A percentile compares a stretch with the other conserved stretches of the same genome.
Conservation (phyloP, 345 rosid genomes). For the Pelargonium nanum region DNA sequence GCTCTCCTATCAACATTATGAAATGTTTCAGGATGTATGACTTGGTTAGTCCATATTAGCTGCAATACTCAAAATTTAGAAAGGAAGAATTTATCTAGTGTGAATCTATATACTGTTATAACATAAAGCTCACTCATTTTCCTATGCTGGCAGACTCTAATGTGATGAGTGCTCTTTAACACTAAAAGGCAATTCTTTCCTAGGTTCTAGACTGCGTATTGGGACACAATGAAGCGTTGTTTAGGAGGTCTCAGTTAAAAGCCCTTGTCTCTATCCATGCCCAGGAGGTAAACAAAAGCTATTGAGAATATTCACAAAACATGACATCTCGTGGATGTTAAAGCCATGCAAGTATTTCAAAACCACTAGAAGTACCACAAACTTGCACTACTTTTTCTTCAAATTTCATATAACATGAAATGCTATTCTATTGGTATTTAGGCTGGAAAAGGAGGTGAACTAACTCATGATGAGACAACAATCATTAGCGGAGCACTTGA, state of each 20-base stretch:
- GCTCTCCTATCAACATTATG: too few species aligned
- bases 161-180: background rate
- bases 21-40: too few species aligned
- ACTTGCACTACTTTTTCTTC: constrained; percentile 6
- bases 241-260: constrained; percentile 80
- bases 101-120: too few species aligned
- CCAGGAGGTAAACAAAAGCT: constrained; percentile 45
- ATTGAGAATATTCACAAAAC: background rate
- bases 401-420: background rate
- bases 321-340: too few species aligned
- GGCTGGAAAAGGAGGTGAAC: constrained; percentile 95
- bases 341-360: background rate
- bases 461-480: constrained; percentile 86
- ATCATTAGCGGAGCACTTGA: constrained; percentile 86
- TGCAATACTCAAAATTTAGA: too few species aligned
- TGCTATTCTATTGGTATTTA: constrained; percentile 18
- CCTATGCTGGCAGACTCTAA: background rate
- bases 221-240: constrained; percentile 74
- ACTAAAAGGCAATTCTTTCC: background rate
- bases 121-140: background rate
- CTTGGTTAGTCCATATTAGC: background rate
- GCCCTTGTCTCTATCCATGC: constrained; percentile 78
- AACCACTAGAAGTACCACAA: background rate
- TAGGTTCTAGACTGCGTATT: constrained; percentile 67
- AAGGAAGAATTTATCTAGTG: too few species aligned